Evolutionary conservation across 257 asterid genomes (phyloP), one percentile per base, ranked within the genome.

Genomic region (Solanum paucissectum): DNA sequence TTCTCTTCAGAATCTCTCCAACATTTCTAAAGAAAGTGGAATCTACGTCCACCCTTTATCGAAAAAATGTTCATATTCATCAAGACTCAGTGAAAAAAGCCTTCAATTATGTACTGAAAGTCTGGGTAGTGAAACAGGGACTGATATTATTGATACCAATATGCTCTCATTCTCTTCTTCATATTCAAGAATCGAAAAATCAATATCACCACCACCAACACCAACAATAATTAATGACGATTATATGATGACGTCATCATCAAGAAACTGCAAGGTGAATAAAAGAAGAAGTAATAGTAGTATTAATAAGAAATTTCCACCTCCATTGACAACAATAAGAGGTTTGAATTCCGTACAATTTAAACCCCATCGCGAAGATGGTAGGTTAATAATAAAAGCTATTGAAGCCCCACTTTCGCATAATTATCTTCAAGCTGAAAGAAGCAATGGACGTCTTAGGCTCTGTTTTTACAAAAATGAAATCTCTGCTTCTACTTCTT

Each of bases 261-360:
- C 88, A 2, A 77, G 37, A 44, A 76, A 76, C n/a, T 36, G 36
- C 42, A 79, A 81, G 84, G 64, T 32, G 13, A 84, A 7, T 27
- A 68, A 58, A 7, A 42, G 44, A 46, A 34, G 60, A 49, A 49
- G 60, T 49, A 49, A 38, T 36, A 38, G 55, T 89, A 90, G 4
- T 16, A 6, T 18, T 55, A 86, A 69, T 12, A 86, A 38, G 34
- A 46, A 72, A 83, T 97, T 95, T 88, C 99, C 99, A 60, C 99
- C 99, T 49, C 99, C 99, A 62, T 89, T 97, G 92, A 93, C 97
- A n/a, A 90, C 98, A n/a, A 91, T 94, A 90, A 93, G 95, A 16
- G 93, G 96, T 32, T 72, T 92, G 38, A 92, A 90, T 85, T 90
- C 95, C 3, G 69, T 95, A 72, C 94, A 92, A 75, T 92, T 95